These are phyloP conservation scores for Blastobotrys malaysiensis DNA, from an alignment of 1,139 yeast species.

Conservation along the genomic window DNA sequence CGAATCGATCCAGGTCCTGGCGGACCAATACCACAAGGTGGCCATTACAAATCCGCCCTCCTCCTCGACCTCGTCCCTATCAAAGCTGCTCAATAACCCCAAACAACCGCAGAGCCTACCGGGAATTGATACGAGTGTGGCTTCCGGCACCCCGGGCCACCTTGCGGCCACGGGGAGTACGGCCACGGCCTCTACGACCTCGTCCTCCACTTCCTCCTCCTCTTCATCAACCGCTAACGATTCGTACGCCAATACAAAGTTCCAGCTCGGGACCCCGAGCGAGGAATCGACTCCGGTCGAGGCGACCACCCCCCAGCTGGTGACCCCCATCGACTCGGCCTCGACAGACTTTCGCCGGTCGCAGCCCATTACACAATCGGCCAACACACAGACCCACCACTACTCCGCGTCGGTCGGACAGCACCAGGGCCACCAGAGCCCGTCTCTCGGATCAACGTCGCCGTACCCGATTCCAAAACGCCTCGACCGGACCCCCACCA, in stretches of 20 bases:
- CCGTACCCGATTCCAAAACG: constrained; percentile 4
- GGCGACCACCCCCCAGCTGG: constrained; percentile 3
- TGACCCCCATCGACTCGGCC: background rate
- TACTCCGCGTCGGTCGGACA: background rate
- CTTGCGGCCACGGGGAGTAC: background rate
- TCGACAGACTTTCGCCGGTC: constrained; percentile 1
- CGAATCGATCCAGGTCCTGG: background rate
- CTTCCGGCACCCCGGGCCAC: background rate
- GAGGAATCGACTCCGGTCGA: constrained; percentile 8
- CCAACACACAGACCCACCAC: constrained; percentile 4
- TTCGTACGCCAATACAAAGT: constrained; percentile 3
- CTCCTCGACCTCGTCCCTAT: constrained; percentile 14
- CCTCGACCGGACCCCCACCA: constrained; percentile 4
- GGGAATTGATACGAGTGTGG: background rate
- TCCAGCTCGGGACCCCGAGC: constrained; percentile 10
- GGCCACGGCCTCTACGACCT: background rate
- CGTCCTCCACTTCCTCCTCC: constrained; percentile 1
- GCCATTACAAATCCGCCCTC: constrained; percentile 11
- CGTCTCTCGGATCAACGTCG: background rate
- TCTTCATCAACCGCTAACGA: background rate
- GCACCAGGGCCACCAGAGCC: constrained; percentile 1
- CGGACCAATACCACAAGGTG: constrained; percentile 14
- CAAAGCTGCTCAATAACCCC: constrained; percentile 11
- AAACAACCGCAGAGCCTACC: background rate
- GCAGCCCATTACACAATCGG: constrained; percentile 3